Evolutionary conservation across 2,329 filamentous ascomycete species (phyloP), one percentile per base, ranked within the genome.

Genomic region (Cladosporium sp.): DNA sequence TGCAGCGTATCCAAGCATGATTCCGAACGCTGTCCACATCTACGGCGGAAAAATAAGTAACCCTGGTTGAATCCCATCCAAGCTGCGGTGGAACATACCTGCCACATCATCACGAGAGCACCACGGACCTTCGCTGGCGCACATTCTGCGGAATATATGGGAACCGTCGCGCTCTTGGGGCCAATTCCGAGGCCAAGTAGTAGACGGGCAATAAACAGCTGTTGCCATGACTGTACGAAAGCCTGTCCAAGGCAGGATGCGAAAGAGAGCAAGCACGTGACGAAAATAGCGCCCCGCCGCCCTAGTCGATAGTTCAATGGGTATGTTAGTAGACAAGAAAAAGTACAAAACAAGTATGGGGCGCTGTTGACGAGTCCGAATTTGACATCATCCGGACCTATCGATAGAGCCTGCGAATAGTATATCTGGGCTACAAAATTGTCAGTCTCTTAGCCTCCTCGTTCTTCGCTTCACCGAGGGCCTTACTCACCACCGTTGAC

Each of bases 141-240:
- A 53, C 78, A 80, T 60, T 82, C 79, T 1, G 79, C 78, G 18
- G 77, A 75, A 58, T 76, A 82, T 18, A 73, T 63, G 0, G 73
- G 73, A 0, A 75, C 71, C 13, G 72, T 74, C 3, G 68, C 64
- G 51, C 68, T 71, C 57, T 75, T 75, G 10, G 71, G 57, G 28
- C 72, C 73, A 70, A 75, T 74, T 22, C 72, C 72, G 10, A 72
- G 65, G n/a, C 70, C 69, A 43, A 68, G 61, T 11, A 70, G 53
- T 9, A 70, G 34, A 37, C 72, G 68, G 53, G 66, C 83, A 41
- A 80, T 74, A 51, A 90, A 77, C 60, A 89, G 79, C 61, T 87
- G 79, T 66, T 74, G 76, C 85, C 87, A 90, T 35, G 33, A 35
- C 3, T 35, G 33, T 13, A 43, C 40, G 28, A 43, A 43, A 19